Base-by-base conservation (phyloP, 495 filamentous ascomycete genomes). In the Aspergillus bertholletiae region DNA sequence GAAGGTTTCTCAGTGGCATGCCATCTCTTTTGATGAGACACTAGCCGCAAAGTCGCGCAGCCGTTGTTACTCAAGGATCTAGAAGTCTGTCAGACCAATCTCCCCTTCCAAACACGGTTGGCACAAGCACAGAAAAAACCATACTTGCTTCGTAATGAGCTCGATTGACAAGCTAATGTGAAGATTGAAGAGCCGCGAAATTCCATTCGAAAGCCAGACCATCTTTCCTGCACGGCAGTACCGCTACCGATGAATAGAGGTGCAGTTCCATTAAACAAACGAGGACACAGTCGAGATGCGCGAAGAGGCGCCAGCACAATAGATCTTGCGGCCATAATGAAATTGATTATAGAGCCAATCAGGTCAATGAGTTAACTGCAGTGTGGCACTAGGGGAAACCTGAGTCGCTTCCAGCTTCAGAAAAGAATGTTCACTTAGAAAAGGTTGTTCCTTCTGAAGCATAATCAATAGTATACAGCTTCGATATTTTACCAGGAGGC, bases 1-100 rank as follows among this genome's bases (percentile, higher is more conserved):
- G 58, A 48, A 0, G 69, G 58, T 7, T 62, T 54, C 41, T 69
- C 57, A 8, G 63, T 65, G 21, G 65, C 53, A 46, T 57, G 54
- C 59, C 63, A 64, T 60, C 66, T 59, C 44, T 51, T 60, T 17
- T 61, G 62, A 26, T 62, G 39, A 21, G 39, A 30, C 17, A 44
- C 46, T 22, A 24, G 28, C 30, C 30, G 17, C 9, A 1, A 24
- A 13, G 17, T 7, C 2, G 27, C 39, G 9, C 34, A n/a, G 34
- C 34, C 13, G 5, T 37, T 37, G 13, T n/a, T 37, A n/a, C 13
- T 37, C 34, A n/a, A 15, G 13, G 13, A 3, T 32, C 45, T 47
- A 17, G 1, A 2, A 26, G 3, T 13, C 24, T 1, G 15, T 47
- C 22, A 47, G 20, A n/a, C 34, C 15, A 2, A 2, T 3, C 12